Evolutionary conservation across 179 eudicot species (phyloP).

Genomic region (Sideroxylon spinosum): DNA sequence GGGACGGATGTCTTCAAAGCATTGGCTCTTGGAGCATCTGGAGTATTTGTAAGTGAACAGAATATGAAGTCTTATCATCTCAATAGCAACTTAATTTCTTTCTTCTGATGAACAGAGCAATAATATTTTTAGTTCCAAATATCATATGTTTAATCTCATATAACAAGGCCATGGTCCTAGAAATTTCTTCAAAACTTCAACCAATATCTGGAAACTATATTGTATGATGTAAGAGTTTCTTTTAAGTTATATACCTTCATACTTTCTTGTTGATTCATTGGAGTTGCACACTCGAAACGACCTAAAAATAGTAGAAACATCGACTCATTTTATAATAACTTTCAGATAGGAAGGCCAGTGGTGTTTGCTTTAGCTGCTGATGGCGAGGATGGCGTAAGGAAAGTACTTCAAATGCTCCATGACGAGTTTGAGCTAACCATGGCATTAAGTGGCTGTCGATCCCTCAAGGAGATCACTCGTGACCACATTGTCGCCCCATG

Average conservation of each 20-base stretch:
- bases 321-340: neutral
- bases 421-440: constrained; percentile 79
- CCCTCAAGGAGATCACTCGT: constrained; percentile 57
- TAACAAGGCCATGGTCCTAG: neutral
- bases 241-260: too few species aligned
- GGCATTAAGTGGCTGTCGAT: constrained; percentile 66
- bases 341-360: constrained; percentile 71
- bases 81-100: neutral
- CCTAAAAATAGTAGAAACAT: neutral
- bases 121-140: neutral
- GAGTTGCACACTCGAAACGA: neutral
- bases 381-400: constrained; percentile 73
- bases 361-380: constrained; percentile 58
- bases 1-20: constrained; percentile 93
- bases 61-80: neutral
- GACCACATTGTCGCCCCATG: constrained; percentile 41
- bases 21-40: constrained; percentile 85
- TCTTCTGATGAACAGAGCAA: neutral
- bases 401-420: constrained; percentile 61
- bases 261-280: too few species aligned
- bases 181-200: too few species aligned
- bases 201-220: too few species aligned
- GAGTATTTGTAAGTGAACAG: constrained; percentile 57
- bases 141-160: neutral
- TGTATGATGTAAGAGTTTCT: too few species aligned